A percentile compares a stretch with the other conserved stretches of the same genome.
These are phyloP conservation scores for Candida awuae DNA, from an alignment of 805 yeast genomes.

Conservation along the genomic window DNA sequence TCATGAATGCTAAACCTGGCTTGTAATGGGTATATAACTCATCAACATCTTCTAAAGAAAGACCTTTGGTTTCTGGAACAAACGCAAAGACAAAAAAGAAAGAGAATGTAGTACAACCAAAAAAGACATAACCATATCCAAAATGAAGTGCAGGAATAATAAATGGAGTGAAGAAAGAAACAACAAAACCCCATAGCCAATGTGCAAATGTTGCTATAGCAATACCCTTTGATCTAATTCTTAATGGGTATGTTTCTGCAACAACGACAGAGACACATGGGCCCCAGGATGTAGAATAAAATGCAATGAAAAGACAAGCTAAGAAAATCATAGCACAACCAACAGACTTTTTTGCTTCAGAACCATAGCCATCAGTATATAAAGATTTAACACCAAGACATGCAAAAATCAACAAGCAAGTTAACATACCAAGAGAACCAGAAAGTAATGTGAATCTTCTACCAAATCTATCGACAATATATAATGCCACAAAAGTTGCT, in stretches of 20 bases:
- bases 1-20: conserved; percentile 26
- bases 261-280: conserved; percentile 61
- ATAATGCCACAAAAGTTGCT: conserved; percentile 46
- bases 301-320: conserved; percentile 56
- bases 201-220: conserved; percentile 57
- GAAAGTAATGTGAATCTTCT: conserved; percentile 41
- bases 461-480: conserved; percentile 46
- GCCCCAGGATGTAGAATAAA: conserved; percentile 69
- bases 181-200: conserved; percentile 55
- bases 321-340: conserved; percentile 58
- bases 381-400: conserved; percentile 49
- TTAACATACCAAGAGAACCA: conserved; percentile 47
- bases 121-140: conserved; percentile 50
- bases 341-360: conserved; percentile 39
- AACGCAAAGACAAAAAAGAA: conserved; percentile 46
- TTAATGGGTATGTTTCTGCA: conserved; percentile 60
- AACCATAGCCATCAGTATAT: conserved; percentile 33
- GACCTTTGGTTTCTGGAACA: conserved; percentile 50
- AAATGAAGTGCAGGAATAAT: conserved; percentile 46
- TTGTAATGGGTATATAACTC: conserved; percentile 36
- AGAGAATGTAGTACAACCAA: conserved; percentile 45
- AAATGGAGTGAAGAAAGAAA: conserved; percentile 52
- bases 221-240: conserved; percentile 57
- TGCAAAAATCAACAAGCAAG: conserved; percentile 53
- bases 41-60: conserved; percentile 49